A percentile compares a stretch with the other conserved stretches of the same genome.
phyloP scores from a whole-genome alignment of 2,329 filamentous ascomycete species.

The Ceratocystis harringtonii region DNA sequence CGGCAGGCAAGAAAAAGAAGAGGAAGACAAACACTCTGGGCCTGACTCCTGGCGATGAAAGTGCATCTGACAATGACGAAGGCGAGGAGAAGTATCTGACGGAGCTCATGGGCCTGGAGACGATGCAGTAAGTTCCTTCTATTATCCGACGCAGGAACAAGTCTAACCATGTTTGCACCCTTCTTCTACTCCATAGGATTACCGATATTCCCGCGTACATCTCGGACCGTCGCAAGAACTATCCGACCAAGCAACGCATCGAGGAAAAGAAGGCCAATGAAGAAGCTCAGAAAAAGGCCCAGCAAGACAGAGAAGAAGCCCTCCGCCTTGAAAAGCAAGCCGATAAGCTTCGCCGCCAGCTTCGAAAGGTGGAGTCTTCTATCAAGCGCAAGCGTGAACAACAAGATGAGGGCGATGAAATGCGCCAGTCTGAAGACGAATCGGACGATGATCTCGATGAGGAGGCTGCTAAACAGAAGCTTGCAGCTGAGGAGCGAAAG shows the following conservation, averaged over 20 bases:
- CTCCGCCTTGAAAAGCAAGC: constrained; percentile 38
- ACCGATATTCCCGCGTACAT: constrained; percentile 69
- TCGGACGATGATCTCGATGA: constrained; percentile 43
- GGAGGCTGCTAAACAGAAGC: constrained; percentile 23
- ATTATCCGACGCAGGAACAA: constrained; percentile 20
- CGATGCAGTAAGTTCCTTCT: constrained; percentile 34
- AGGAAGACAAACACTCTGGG: constrained; percentile 58
- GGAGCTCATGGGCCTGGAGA: constrained; percentile 40
- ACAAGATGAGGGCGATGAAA: constrained; percentile 52
- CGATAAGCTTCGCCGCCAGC: constrained; percentile 46
- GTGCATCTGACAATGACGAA: constrained; percentile 50
- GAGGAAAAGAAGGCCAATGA: constrained; percentile 44
- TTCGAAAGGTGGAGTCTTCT: constrained; percentile 56
- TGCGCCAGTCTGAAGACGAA: constrained; percentile 36
- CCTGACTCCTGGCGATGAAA: constrained; percentile 50
- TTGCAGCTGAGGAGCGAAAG: constrained; percentile 29
- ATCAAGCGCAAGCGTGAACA: constrained; percentile 54
- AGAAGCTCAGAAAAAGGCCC: constrained; percentile 33
- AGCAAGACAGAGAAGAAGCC: constrained; percentile 40
- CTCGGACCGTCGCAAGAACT: constrained; percentile 63
- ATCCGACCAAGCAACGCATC: constrained; percentile 59
- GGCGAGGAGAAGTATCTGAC: constrained; percentile 53
- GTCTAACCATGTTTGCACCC: not conserved
- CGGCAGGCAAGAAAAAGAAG: constrained; percentile 52
- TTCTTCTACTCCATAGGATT: constrained; percentile 26